Evolutionary conservation across 192 early-diverging fungal genomes (phyloP).

Genomic region (Irineochytrium annulatum): DNA sequence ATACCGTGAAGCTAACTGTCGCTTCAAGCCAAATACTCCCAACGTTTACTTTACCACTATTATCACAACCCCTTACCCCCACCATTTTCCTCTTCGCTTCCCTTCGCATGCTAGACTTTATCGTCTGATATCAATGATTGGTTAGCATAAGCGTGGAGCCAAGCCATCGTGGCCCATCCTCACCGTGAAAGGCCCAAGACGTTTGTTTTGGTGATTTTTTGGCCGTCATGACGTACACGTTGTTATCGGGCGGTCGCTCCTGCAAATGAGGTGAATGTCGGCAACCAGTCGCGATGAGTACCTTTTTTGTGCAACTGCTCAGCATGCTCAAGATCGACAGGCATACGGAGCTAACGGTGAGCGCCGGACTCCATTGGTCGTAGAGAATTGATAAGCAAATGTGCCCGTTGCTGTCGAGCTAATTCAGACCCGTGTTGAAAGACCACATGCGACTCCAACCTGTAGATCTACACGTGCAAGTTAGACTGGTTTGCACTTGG

Average conservation of each 20-base stretch:
- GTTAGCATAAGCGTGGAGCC: no score
- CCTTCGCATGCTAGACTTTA: no score
- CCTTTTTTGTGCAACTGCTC: slow-evolving; percentile 77
- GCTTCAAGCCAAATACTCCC: no score
- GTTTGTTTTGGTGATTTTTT: slow-evolving; percentile 42
- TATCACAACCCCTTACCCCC: no score
- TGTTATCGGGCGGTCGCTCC: slow-evolving; percentile 46
- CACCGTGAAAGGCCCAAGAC: slow-evolving; percentile 47
- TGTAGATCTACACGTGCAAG: not conserved
- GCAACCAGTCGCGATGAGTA: not conserved
- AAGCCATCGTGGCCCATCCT: no score
- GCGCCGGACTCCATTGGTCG: slow-evolving; percentile 87
- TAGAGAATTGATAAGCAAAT: slow-evolving; percentile 96
- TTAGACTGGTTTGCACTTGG: not conserved
- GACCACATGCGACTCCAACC: no score
- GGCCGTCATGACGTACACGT: slow-evolving; percentile 34
- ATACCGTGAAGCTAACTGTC: no score
- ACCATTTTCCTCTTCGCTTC: no score
- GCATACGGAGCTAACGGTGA: slow-evolving; percentile 85
- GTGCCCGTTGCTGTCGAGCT: slow-evolving; percentile 85
- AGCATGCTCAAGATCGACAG: slow-evolving; percentile 90
- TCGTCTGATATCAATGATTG: no score
- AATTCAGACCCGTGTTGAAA: not conserved
- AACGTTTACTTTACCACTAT: no score
- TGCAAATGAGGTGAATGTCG: not conserved